A percentile compares a stretch with the other conserved stretches of the same genome.
phyloP scores from a whole-genome alignment of 192 early-diverging fungal species.

The Spizellomyces sp. region DNA sequence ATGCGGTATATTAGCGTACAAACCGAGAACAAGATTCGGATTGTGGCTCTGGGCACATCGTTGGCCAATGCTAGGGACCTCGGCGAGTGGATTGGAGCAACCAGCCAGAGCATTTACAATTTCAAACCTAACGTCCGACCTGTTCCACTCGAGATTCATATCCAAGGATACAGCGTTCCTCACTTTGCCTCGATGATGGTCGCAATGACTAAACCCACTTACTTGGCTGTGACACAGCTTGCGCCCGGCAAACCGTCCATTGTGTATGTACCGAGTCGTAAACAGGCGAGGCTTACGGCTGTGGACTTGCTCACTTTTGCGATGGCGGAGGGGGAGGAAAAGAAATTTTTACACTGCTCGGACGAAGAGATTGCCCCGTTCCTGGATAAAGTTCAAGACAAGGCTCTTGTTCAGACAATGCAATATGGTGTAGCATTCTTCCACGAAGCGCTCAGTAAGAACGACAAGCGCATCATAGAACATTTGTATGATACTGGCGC shows the following conservation, averaged over 20 bases:
- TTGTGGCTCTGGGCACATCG: slow-evolving; percentile 86
- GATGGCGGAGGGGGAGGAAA: slow-evolving; percentile 72
- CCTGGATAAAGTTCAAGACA: slow-evolving; percentile 71
- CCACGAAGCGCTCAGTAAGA: slow-evolving; percentile 84
- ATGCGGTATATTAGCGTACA: slow-evolving; percentile 90
- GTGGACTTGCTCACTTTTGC: slow-evolving; percentile 81
- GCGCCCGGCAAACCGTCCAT: slow-evolving; percentile 64
- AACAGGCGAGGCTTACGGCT: slow-evolving; percentile 86
- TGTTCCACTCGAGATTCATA: slow-evolving; percentile 92
- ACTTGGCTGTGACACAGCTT: slow-evolving; percentile 73
- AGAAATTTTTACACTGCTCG: slow-evolving; percentile 74
- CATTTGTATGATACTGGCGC: slow-evolving; percentile 74
- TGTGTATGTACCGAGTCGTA: slow-evolving; percentile 90
- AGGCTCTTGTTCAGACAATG: slow-evolving; percentile 70
- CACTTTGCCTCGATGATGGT: slow-evolving; percentile 97
- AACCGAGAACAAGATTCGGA: slow-evolving; percentile 80
- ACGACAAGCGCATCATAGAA: slow-evolving; percentile 74
- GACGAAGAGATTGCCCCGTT: slow-evolving; percentile 63
- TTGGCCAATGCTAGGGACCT: slow-evolving; percentile 98
- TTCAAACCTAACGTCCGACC: slow-evolving; percentile 93
- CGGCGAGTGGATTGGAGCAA: slow-evolving; percentile 95
- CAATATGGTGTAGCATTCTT: slow-evolving; percentile 84
- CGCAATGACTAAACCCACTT: slow-evolving; percentile 87
- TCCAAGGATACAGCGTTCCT: slow-evolving; percentile 87
- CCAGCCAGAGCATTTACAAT: slow-evolving; percentile 78